Conservation (phyloP, 768 basidiomycete genomes). For the Suillus americanus region DNA sequence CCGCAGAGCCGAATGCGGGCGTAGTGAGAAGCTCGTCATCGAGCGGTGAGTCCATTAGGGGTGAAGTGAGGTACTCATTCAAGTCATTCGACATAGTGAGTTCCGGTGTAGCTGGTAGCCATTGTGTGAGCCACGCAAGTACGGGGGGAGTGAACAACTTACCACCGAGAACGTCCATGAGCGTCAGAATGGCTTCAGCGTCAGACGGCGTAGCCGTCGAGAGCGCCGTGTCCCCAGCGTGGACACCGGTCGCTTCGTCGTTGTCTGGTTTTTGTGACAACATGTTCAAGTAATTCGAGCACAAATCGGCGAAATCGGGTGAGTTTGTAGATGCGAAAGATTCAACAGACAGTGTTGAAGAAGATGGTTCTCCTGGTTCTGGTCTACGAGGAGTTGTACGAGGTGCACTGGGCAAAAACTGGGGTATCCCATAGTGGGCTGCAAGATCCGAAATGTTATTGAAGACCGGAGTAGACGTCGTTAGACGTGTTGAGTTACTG, state of each 20-base stretch:
- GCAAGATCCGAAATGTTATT: slow-evolving; percentile 65
- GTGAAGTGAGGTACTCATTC: slow-evolving; percentile 47
- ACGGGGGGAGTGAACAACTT: slow-evolving; percentile 1
- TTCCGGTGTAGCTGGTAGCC: slow-evolving; percentile 38
- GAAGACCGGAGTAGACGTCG: slow-evolving; percentile 68
- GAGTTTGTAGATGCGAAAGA: slow-evolving; percentile 21
- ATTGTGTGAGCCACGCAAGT: background rate
- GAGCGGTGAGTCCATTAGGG: slow-evolving; percentile 46
- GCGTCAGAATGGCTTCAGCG: slow-evolving; percentile 34
- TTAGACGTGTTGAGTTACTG: slow-evolving; percentile 52
- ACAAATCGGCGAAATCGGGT: slow-evolving; percentile 46
- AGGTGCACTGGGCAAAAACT: slow-evolving; percentile 66
- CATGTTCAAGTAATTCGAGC: slow-evolving; percentile 71
- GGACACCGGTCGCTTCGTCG: slow-evolving; percentile 34
- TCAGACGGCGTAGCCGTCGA: slow-evolving; percentile 26
- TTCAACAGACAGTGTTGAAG: slow-evolving; percentile 24
- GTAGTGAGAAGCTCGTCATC: slow-evolving; percentile 46
- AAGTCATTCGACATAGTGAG: slow-evolving; percentile 36
- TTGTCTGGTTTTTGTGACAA: slow-evolving; percentile 50
- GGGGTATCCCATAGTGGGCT: slow-evolving; percentile 78
- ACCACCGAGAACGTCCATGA: slow-evolving; percentile 43
- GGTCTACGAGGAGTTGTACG: slow-evolving; percentile 51
- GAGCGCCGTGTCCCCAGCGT: slow-evolving; percentile 25
- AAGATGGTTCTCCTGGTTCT: slow-evolving; percentile 31
- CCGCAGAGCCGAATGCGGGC: slow-evolving; percentile 37